A percentile compares a stretch with the other conserved stretches of the same genome.
These are phyloP conservation scores for Yamadazyma blattariae DNA, from an alignment of 1,139 yeast genomes.

Conservation along the genomic window DNA sequence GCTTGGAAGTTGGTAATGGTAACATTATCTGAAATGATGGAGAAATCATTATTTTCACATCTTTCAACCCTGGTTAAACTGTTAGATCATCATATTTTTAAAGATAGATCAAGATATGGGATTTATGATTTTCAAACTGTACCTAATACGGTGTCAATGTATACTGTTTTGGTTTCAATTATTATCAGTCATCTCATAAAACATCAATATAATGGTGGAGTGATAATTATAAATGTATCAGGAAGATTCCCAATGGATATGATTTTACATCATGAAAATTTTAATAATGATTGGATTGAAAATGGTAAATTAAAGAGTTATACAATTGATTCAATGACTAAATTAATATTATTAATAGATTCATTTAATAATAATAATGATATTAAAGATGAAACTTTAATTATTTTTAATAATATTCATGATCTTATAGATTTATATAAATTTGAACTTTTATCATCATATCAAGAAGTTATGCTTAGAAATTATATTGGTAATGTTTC, in stretches of 20 bases:
- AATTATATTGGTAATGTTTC: conserved; percentile 29
- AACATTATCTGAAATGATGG: neutral
- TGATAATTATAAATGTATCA: conserved; percentile 25
- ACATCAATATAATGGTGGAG: conserved; percentile 11
- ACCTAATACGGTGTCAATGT: conserved; percentile 28
- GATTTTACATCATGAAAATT: conserved; percentile 19
- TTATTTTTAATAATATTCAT: conserved; percentile 35
- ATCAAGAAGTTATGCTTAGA: conserved; percentile 36
- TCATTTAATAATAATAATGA: neutral
- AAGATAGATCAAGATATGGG: conserved; percentile 4
- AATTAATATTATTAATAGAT: conserved; percentile 20
- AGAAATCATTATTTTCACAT: neutral
- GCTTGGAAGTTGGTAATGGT: no score
- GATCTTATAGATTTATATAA: conserved; percentile 36
- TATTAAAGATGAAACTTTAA: conserved; percentile 12
- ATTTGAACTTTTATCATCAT: conserved; percentile 30
- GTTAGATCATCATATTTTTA: conserved; percentile 7
- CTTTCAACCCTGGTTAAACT: conserved; percentile 15
- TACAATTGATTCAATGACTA: conserved; percentile 27
- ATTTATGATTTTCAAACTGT: conserved; percentile 39
- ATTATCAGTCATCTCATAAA: conserved; percentile 27
- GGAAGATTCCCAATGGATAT: conserved; percentile 25
- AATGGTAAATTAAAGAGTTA: conserved; percentile 10
- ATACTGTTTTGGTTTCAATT: conserved; percentile 21
- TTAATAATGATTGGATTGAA: conserved; percentile 17